These are phyloP conservation scores for Venturia aucupariae DNA, from an alignment of 2,329 filamentous ascomycete genomes.

Conservation along the genomic window DNA sequence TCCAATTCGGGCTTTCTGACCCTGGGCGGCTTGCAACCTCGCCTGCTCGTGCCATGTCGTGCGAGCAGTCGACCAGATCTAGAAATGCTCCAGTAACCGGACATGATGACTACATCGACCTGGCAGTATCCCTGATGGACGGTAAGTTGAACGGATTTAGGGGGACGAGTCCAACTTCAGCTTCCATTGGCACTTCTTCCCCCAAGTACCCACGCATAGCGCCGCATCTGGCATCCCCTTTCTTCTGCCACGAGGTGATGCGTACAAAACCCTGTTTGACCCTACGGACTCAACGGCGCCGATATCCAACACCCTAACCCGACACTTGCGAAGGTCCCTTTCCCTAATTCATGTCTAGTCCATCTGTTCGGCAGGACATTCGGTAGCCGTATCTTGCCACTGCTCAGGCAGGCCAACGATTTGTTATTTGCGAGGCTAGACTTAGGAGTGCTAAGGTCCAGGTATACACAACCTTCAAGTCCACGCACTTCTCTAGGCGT, in stretches of 20 bases:
- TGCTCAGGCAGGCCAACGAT: background rate
- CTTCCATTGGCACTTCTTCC: background rate
- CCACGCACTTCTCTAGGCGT: background rate
- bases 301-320: background rate
- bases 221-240: background rate
- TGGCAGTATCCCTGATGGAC: background rate
- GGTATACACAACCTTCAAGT: background rate
- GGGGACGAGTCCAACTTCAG: background rate
- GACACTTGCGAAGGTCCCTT: background rate
- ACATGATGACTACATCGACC: background rate
- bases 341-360: background rate
- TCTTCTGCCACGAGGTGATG: background rate
- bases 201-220: background rate
- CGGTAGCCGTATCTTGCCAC: background rate
- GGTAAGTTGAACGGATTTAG: background rate
- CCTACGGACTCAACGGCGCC: background rate
- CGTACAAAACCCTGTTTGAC: background rate
- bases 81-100: background rate
- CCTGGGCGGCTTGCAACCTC: background rate
- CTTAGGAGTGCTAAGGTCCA: background rate
- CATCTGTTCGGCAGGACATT: background rate
- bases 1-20: background rate
- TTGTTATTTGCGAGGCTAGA: background rate
- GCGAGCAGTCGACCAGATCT: background rate
- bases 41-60: conserved; percentile 1